phyloP scores from a whole-genome alignment of 768 basidiomycete genomes.

The Suillus paluster region DNA sequence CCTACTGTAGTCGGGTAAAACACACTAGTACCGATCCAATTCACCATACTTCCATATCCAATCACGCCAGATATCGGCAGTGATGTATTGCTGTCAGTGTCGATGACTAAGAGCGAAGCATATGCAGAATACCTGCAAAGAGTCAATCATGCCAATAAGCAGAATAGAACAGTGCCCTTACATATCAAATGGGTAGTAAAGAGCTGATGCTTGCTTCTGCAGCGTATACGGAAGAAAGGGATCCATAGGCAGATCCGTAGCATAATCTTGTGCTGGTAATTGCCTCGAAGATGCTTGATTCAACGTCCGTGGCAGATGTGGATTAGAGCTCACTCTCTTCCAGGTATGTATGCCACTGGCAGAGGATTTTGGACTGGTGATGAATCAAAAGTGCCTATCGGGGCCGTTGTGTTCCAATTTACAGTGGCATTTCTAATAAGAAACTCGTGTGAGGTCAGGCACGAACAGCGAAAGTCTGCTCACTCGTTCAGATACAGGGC shows the following conservation, averaged over 20 bases:
- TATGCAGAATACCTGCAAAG: slow-evolving; percentile 1
- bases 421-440: slow-evolving; percentile 8
- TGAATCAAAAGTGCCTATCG: slow-evolving; percentile 7
- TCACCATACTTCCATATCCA: slow-evolving; percentile 11
- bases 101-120: slow-evolving; percentile 4
- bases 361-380: not conserved
- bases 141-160: not conserved
- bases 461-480: not conserved
- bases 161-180: not conserved
- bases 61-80: slow-evolving; percentile 5
- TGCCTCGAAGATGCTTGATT: not conserved
- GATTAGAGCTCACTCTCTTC: slow-evolving; percentile 2
- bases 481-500: slow-evolving; percentile 10
- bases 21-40: slow-evolving; percentile 2
- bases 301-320: no score
- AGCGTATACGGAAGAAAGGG: slow-evolving; percentile 11
- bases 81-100: slow-evolving; percentile 4
- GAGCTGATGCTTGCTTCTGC: slow-evolving; percentile 4
- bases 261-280: slow-evolving; percentile 5
- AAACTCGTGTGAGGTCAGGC: not conserved
- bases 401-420: slow-evolving; percentile 8
- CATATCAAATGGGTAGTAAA: slow-evolving; percentile 10
- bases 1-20: slow-evolving; percentile 5
- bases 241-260: slow-evolving; percentile 4
- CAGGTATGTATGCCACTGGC: slow-evolving; percentile 2